Conservation (phyloP, 2,329 filamentous ascomycete species). For the Pseudocercospora pini-densiflorae region DNA sequence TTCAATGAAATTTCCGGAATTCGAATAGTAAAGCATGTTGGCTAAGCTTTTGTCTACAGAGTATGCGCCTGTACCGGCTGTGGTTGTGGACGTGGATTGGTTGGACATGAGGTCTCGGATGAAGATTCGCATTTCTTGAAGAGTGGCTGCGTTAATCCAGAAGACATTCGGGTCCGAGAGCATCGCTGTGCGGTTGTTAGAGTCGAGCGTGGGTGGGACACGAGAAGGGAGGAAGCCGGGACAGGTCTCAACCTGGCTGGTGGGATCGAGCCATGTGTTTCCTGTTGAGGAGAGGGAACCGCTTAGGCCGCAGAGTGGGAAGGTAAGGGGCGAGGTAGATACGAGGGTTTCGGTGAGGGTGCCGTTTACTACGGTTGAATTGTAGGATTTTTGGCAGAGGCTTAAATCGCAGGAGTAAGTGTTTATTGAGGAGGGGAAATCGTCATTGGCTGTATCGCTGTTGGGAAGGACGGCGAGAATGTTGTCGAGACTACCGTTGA, state of each 20-base stretch:
- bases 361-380: not conserved
- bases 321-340: not conserved
- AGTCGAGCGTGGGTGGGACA: not conserved
- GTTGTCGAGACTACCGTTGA: not conserved
- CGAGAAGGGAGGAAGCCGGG: not conserved
- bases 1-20: not conserved
- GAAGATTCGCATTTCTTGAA: not conserved
- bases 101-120: not conserved
- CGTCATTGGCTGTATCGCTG: not conserved
- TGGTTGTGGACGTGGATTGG: not conserved
- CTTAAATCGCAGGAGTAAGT: not conserved
- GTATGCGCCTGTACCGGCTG: not conserved
- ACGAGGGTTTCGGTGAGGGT: not conserved
- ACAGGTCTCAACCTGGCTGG: not conserved
- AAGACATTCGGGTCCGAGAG: not conserved
- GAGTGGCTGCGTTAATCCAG: not conserved
- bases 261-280: not conserved
- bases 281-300: not conserved
- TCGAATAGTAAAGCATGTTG: not conserved
- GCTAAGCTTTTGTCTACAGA: not conserved
- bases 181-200: not conserved
- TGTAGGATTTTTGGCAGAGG: slow-evolving; percentile 2
- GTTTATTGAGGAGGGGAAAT: not conserved
- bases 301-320: not conserved
- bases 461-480: not conserved